Evolutionary conservation across 257 asterid species (phyloP).

Genomic region (Gentiana macrophylla): DNA sequence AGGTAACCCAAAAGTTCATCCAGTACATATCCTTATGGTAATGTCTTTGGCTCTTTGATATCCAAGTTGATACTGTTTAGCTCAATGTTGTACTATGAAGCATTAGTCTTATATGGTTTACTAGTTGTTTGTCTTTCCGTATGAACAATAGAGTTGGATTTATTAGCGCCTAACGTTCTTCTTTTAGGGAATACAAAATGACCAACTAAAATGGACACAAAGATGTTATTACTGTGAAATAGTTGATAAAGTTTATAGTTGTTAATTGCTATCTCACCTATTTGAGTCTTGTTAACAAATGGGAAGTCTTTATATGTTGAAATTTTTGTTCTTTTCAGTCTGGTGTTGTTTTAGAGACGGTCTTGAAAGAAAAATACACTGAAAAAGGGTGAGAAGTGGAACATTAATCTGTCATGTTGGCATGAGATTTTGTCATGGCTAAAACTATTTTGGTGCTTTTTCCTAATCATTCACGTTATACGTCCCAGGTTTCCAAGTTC

Average conservation of each 20-base stretch:
- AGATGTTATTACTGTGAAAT: too few species aligned
- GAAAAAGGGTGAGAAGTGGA: neutral
- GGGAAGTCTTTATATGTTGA: too few species aligned
- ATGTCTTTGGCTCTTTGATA: neutral
- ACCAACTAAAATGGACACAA: too few species aligned
- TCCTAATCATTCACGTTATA: neutral
- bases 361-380: neutral
- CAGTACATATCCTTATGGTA: neutral
- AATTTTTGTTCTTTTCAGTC: neutral
- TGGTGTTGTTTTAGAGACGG: neutral
- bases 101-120: neutral
- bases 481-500: constrained; percentile 33
- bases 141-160: neutral
- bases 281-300: too few species aligned
- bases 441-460: neutral
- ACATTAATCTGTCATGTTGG: neutral
- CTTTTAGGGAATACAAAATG: too few species aligned
- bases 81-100: neutral
- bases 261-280: too few species aligned
- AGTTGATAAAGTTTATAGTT: too few species aligned
- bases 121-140: neutral
- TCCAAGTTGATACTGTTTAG: neutral
- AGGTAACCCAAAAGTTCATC: constrained; percentile 20
- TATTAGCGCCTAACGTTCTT: too few species aligned
- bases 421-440: neutral